Evolutionary conservation across 2,329 filamentous ascomycete genomes (phyloP), one percentile per base, ranked within the genome.

Genomic region (Scedosporium apiospermum): DNA sequence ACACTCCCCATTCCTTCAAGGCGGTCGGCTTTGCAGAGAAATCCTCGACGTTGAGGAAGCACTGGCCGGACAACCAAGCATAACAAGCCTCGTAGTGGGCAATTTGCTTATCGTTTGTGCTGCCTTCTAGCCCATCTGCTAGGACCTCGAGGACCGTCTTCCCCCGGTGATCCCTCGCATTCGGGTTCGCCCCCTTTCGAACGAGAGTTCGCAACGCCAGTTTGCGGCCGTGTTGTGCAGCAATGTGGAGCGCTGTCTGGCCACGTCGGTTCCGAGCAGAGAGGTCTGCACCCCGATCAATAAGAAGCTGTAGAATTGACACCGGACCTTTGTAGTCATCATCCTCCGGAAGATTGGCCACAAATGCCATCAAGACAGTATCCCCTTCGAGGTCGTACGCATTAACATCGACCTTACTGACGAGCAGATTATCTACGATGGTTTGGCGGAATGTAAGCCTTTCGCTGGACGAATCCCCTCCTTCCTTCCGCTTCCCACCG

Each of bases 351-450:
- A 82, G 75, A 58, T 82, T 74, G 0, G 76, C 73, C 12, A 79
- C 77, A 66, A 85, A 85, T 0, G 79, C 74, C 77, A 84, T 84
- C 12, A 86, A 75, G 1, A 81, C 80, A 0, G 83, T 84, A 67
- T 79, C 77, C 41, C 83, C 83, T 18, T 72, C 65, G 3, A 68
- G 68, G 70, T 84, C 80, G 69, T 83, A 82, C 62, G 82, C 80
- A 66, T 84, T 82, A 3, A 77, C 73, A 62, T 82, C 76, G 9
- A 82, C 77, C 0, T 72, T 69, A 1, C 72, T 70, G 1, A 62
- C 12, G 0, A 82, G 68, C 0, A 82, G 70, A 1, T 64, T 65
- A 3, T 62, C 44, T 4, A 74, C 66, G 4, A 72, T 62, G 2
- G 58, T 26, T 3, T 68, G 63, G 3, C 75, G 72, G 6, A 72